Evolutionary conservation across 2,329 filamentous ascomycete genomes (phyloP), one percentile per base, ranked within the genome.

Genomic region (Lecanicillium sp.): DNA sequence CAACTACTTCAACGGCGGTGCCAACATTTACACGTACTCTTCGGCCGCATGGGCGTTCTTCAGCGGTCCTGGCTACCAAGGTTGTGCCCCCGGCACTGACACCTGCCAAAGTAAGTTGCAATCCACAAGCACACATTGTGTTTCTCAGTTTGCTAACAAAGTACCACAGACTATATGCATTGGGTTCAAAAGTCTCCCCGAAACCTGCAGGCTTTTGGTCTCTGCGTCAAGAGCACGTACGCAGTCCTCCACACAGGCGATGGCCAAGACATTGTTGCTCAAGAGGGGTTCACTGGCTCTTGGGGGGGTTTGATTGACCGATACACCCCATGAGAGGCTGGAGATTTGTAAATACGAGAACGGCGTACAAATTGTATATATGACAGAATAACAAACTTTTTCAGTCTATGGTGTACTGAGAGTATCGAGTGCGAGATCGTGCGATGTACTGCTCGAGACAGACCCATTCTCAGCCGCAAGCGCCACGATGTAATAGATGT

Each of bases 21-120:
- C 55, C 18, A 50, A 61, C 33, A 59, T 68, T 31, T 60, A 59
- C 42, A 60, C 56, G 1, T 67, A 66, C 44, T 60, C 58, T 8
- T 62, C 59, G 12, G 65, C 63, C 0, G 58, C 57, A 9, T 69
- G 65, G 65, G 59, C 55, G 0, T 68, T 68, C 50, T 67, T 65
- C 50, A 60, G 55, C 39, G 63, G 64, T 1, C 62, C 61, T 2
- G 51, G 53, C 0, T 60, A 62, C 31, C 57, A 62, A 42, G 18
- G 37, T 5, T 62, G 62, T 42, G 46, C 51, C 10, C 7, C 18
- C 17, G 55, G 57, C 12, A 39, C 46, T 18, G 58, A 48, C 34
- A 43, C 56, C 33, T 61, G 62, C 42, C 57, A 66, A 42, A 46
- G 50, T 53, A 48, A 53, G 52, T 47, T 27, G 11, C 33, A 25